Percentiles rank a stretch among this genome's conserved stretches.
Evolutionary conservation across 441 rosid species (phyloP).

Genomic region (Bocquillonia castaneifolia): DNA sequence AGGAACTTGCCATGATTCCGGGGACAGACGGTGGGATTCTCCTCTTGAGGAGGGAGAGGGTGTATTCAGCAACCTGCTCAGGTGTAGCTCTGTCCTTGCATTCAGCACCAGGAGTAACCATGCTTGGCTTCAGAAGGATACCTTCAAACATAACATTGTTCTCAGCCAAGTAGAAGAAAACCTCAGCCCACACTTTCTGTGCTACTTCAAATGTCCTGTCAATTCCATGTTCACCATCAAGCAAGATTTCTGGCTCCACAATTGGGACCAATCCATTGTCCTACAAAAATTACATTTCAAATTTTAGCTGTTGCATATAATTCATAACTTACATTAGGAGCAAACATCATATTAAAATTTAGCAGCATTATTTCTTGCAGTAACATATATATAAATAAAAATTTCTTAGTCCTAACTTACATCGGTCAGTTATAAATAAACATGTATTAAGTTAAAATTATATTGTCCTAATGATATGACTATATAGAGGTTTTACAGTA

Average conservation of each 20-base stretch:
- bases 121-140: constrained; percentile 91
- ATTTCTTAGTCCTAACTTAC: too few relatives aligned
- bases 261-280: constrained; percentile 91
- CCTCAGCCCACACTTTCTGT: constrained; percentile 86
- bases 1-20: constrained; percentile 73
- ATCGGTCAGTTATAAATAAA: too few relatives aligned
- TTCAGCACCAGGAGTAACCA: constrained; percentile 97
- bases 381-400: too few relatives aligned
- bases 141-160: constrained; percentile 86
- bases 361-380: too few relatives aligned
- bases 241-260: constrained; percentile 91
- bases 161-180: constrained; percentile 87
- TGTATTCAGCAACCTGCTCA: constrained; percentile 71
- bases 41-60: constrained; percentile 72
- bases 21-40: constrained; percentile 85
- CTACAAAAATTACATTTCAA: constrained; percentile 27
- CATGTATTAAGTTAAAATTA: too few relatives aligned
- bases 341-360: too few relatives aligned
- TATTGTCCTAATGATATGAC: too few relatives aligned
- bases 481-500: too few relatives aligned
- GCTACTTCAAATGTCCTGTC: constrained; percentile 89
- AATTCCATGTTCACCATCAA: constrained; percentile 82
- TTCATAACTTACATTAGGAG: not conserved
- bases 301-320: not conserved
- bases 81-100: constrained; percentile 75